phyloP scores from a whole-genome alignment of 306 rosid genomes.

The Glycine soja region DNA sequence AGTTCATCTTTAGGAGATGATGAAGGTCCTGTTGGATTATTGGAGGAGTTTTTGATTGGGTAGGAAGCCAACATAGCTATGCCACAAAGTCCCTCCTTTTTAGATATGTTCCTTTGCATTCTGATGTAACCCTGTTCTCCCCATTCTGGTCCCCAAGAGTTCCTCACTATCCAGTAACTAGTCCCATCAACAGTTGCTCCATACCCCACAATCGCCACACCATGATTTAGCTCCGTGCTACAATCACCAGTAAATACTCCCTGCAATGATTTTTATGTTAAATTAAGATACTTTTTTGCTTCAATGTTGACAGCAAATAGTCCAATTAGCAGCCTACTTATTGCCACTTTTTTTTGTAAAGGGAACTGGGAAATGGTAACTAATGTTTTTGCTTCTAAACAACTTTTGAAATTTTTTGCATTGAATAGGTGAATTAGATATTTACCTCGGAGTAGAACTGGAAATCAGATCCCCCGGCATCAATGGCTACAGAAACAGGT shows the following conservation, averaged over 20 bases:
- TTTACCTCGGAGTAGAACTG: conserved; percentile 69
- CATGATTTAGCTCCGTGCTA: conserved; percentile 78
- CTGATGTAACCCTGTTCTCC: conserved; percentile 93
- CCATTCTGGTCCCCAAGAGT: conserved; percentile 92
- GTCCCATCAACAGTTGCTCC: conserved; percentile 82
- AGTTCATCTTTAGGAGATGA: conserved; percentile 66
- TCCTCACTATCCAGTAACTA: conserved; percentile 79
- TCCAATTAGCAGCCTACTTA: neutral
- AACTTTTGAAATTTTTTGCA: neutral
- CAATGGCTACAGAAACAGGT: conserved; percentile 67
- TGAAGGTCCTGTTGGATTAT: conserved; percentile 51
- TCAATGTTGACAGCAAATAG: neutral
- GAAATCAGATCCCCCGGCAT: conserved; percentile 63
- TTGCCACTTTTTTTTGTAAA: neutral
- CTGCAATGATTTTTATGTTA: conserved; percentile 46
- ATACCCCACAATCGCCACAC: conserved; percentile 84
- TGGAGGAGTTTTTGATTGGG: conserved; percentile 72
- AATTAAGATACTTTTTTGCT: neutral
- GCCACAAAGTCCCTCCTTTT: conserved; percentile 72
- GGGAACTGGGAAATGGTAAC: neutral
- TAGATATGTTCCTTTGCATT: conserved; percentile 62
- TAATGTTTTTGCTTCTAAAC: conserved; percentile 3
- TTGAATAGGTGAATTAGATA: neutral
- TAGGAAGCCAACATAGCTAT: conserved; percentile 85
- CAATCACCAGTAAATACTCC: conserved; percentile 84